phyloP scores from a whole-genome alignment of 805 yeast genomes.

The Hanseniaspora valbyensis region DNA sequence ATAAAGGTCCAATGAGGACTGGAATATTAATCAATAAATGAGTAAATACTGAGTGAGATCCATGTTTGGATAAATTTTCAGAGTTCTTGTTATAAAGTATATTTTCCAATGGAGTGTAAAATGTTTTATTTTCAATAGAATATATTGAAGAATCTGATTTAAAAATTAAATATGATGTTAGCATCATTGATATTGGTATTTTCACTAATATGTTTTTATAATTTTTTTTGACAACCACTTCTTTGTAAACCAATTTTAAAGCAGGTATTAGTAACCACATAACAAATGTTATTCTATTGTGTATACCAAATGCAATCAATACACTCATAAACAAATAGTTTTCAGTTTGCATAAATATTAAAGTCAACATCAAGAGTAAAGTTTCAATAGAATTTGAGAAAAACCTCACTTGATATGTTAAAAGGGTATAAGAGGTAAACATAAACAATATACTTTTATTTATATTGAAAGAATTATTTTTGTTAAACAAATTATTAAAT shows the following conservation, averaged over 20 bases:
- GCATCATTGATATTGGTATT: conserved; percentile 29
- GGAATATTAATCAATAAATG: conserved; percentile 72
- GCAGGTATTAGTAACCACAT: conserved; percentile 64
- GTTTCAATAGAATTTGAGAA: conserved; percentile 85
- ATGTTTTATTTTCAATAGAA: conserved; percentile 10
- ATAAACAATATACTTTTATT: conserved; percentile 31
- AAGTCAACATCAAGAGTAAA: conserved; percentile 32
- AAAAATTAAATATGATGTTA: conserved; percentile 33
- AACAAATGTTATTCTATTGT: conserved; percentile 76
- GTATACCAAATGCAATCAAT: conserved; percentile 53
- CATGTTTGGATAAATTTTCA: conserved; percentile 62
- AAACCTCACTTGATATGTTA: conserved; percentile 74
- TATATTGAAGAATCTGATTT: conserved; percentile 45
- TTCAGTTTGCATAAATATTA: conserved; percentile 30
- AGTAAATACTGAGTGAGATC: conserved; percentile 66
- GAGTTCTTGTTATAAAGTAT: conserved; percentile 52
- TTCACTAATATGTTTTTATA: conserved; percentile 29
- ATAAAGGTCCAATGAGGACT: conserved; percentile 66
- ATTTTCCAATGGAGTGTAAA: conserved; percentile 70
- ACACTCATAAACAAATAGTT: conserved; percentile 34
- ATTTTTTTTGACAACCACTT: conserved; percentile 28
- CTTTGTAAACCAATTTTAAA: conserved; percentile 32
- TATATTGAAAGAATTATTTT: conserved; percentile 16
- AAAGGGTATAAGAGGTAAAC: conserved; percentile 56
- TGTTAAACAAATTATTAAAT: neutral